phyloP scores from a whole-genome alignment of 495 filamentous ascomycete genomes.

The Hyaloscypha variabilis region DNA sequence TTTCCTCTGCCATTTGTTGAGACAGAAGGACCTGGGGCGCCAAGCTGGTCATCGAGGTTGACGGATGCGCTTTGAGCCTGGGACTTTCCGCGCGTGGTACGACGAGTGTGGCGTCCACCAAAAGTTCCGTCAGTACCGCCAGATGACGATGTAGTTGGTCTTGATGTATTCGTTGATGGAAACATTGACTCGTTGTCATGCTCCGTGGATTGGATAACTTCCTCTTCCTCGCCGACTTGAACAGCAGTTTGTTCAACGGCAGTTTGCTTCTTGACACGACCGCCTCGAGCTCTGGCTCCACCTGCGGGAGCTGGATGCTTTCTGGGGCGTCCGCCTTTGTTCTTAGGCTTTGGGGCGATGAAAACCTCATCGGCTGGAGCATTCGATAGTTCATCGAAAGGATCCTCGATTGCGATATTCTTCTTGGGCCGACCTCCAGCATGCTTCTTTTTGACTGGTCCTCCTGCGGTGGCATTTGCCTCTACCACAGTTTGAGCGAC shows the following conservation, averaged over 20 bases:
- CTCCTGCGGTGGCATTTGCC: not conserved
- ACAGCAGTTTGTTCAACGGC: not conserved
- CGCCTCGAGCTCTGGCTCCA: not conserved
- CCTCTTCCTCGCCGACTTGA: constrained; percentile 32
- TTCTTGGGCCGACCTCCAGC: constrained; percentile 20
- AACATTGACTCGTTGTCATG: constrained; percentile 53
- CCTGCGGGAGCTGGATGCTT: constrained; percentile 10
- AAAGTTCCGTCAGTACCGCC: constrained; percentile 1
- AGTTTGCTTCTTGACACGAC: constrained; percentile 8
- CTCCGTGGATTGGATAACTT: constrained; percentile 24
- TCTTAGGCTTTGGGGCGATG: constrained; percentile 10
- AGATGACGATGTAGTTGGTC: constrained; percentile 15
- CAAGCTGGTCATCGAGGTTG: not conserved
- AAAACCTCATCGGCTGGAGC: not conserved
- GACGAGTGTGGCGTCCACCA: constrained; percentile 2
- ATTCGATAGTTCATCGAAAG: not conserved
- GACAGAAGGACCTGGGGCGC: not conserved
- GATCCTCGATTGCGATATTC: not conserved
- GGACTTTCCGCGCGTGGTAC: constrained; percentile 11
- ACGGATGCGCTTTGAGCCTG: not conserved
- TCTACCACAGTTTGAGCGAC: constrained; percentile 8
- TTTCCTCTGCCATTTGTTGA: not conserved
- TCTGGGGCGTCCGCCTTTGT: constrained; percentile 13
- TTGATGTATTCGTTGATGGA: constrained; percentile 45
- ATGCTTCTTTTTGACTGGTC: constrained; percentile 1